Evolutionary conservation across 2,329 filamentous ascomycete genomes (phyloP).

Genomic region (Neurospora sp.): DNA sequence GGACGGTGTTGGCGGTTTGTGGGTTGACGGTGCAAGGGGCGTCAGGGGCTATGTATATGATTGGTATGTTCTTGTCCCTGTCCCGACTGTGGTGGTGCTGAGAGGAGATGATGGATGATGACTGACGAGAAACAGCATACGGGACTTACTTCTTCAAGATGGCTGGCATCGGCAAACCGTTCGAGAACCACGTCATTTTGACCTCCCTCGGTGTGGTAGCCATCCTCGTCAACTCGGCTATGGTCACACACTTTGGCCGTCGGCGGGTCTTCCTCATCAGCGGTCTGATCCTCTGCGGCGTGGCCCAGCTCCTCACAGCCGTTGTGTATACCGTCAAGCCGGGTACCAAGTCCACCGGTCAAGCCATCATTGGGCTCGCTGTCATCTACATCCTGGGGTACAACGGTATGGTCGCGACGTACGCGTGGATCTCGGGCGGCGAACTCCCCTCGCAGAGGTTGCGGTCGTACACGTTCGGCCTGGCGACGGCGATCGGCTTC

Average conservation of each 20-base stretch:
- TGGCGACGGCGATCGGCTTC: constrained; percentile 43
- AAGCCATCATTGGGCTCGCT: constrained; percentile 41
- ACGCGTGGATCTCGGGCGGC: constrained; percentile 47
- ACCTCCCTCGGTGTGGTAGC: constrained; percentile 43
- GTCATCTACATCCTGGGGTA: constrained; percentile 44
- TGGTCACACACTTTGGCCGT: constrained; percentile 43
- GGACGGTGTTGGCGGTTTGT: constrained; percentile 37
- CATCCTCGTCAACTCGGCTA: constrained; percentile 40
- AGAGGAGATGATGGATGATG: neutral
- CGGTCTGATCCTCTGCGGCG: constrained; percentile 40
- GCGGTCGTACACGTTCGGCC: constrained; percentile 45
- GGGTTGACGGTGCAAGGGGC: constrained; percentile 41
- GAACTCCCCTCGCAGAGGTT: constrained; percentile 47
- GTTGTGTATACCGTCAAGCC: constrained; percentile 37
- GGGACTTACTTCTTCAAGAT: constrained; percentile 52
- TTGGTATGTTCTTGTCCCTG: constrained; percentile 25
- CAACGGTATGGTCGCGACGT: constrained; percentile 43
- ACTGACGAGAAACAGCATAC: constrained; percentile 29
- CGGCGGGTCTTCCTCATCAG: constrained; percentile 41
- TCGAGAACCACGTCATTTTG: constrained; percentile 47
- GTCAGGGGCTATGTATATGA: constrained; percentile 46
- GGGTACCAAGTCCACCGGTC: constrained; percentile 27
- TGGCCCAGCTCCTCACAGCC: constrained; percentile 44
- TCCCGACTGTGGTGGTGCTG: too few species aligned
- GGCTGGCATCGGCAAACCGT: constrained; percentile 43